Evolutionary conservation across 2,329 filamentous ascomycete genomes (phyloP).

Genomic region (Colletotrichum karsti): DNA sequence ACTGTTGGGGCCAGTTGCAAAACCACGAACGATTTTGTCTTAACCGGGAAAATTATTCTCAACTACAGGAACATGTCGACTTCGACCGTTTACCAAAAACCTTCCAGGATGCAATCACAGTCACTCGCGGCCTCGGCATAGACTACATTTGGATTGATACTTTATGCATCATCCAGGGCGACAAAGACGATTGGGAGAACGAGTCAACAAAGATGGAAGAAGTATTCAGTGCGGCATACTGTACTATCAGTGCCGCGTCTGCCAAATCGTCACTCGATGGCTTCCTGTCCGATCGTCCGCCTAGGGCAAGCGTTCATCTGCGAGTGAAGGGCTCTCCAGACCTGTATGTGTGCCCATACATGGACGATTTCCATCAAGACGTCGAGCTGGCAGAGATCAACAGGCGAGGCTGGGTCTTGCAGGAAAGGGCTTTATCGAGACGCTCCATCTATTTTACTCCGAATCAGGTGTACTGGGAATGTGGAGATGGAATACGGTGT

Average conservation of each 20-base stretch:
- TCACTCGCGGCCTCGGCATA: conserved; percentile 27
- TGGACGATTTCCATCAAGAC: conserved; percentile 43
- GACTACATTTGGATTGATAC: conserved; percentile 33
- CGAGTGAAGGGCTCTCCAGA: neutral
- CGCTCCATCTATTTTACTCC: conserved; percentile 47
- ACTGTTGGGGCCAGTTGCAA: conserved; percentile 30
- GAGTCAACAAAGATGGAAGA: conserved; percentile 27
- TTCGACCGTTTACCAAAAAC: conserved; percentile 18
- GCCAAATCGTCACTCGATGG: conserved; percentile 13
- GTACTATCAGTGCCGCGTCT: conserved; percentile 2
- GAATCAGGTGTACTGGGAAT: conserved; percentile 48
- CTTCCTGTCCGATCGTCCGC: neutral
- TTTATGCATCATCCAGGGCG: conserved; percentile 33
- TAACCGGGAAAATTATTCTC: neutral
- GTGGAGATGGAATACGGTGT: conserved; percentile 42
- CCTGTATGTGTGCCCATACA: conserved; percentile 36
- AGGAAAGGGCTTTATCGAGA: conserved; percentile 46
- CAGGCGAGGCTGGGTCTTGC: conserved; percentile 47
- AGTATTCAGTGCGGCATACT: conserved; percentile 17
- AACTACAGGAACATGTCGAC: neutral
- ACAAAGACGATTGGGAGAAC: conserved; percentile 26
- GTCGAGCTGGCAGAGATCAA: conserved; percentile 41
- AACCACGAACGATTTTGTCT: neutral
- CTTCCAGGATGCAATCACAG: conserved; percentile 26
- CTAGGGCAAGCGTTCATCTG: neutral